Evolutionary conservation across 1,284 basidiomycete species (phyloP).

Genomic region (Exobasidium cylindrosporum): DNA sequence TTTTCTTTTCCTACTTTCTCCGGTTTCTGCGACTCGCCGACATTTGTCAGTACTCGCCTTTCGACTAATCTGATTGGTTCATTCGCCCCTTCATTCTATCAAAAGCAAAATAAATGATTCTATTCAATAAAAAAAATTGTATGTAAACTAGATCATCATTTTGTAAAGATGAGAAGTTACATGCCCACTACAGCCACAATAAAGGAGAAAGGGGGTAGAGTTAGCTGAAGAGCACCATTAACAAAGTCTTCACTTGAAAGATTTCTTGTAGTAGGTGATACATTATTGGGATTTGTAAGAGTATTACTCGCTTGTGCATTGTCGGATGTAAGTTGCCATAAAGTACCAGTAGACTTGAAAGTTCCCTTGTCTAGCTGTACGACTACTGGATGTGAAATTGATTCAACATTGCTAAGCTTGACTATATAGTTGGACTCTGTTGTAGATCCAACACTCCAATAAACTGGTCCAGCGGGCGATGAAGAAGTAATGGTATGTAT

Average conservation of each 20-base stretch:
- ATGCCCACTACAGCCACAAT: no score
- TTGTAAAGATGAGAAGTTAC: no score
- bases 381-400: conserved; percentile 13
- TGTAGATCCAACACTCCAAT: conserved; percentile 9
- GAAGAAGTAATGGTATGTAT: conserved; percentile 24
- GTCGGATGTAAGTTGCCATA: not conserved
- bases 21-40: no score
- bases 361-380: conserved; percentile 18
- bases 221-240: not conserved
- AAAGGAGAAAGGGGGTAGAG: not conserved
- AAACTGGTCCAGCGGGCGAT: conserved; percentile 5
- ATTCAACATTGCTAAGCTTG: conserved; percentile 33
- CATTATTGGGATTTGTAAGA: not conserved
- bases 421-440: conserved; percentile 16
- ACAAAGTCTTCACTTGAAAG: not conserved
- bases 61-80: no score
- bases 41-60: no score
- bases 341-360: not conserved
- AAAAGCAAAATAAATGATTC: no score
- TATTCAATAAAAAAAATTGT: no score
- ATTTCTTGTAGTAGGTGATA: not conserved
- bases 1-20: no score
- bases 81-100: no score
- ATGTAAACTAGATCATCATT: no score
- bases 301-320: not conserved